Conservation (phyloP, 192 early-diverging fungal species). For the Linnemannia schmuckeri region DNA sequence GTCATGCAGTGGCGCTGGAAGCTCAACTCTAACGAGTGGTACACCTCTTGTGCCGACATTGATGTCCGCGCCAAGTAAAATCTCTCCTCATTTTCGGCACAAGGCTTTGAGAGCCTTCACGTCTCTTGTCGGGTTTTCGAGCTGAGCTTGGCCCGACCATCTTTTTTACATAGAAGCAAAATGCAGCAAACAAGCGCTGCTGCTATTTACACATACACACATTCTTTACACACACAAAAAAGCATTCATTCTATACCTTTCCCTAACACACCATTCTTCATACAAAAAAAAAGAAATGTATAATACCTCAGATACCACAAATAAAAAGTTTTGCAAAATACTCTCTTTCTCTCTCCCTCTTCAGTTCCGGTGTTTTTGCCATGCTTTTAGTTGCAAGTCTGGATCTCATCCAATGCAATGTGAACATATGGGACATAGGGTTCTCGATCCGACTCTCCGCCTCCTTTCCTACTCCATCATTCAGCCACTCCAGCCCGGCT, state of each 20-base stretch:
- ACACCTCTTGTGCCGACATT: conserved; percentile 50
- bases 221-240: neutral
- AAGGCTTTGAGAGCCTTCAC: neutral
- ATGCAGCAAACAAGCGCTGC: neutral
- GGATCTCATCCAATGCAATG: neutral
- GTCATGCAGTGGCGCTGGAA: conserved; percentile 55
- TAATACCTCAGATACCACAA: neutral
- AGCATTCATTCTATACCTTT: neutral
- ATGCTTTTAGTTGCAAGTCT: neutral
- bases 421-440: no score
- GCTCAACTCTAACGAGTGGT: conserved; percentile 42
- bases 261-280: neutral
- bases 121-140: neutral
- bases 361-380: neutral
- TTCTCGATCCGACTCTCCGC: neutral
- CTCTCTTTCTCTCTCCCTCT: neutral
- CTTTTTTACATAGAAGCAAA: neutral
- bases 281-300: conserved; percentile 1
- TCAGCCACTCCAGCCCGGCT: neutral
- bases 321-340: neutral
- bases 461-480: neutral
- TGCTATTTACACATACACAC: neutral
- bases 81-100: neutral
- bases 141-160: neutral
- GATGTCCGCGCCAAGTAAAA: conserved; percentile 14